Base-by-base conservation (phyloP, 2,329 filamentous ascomycete genomes). In the Botrytis deweyae region DNA sequence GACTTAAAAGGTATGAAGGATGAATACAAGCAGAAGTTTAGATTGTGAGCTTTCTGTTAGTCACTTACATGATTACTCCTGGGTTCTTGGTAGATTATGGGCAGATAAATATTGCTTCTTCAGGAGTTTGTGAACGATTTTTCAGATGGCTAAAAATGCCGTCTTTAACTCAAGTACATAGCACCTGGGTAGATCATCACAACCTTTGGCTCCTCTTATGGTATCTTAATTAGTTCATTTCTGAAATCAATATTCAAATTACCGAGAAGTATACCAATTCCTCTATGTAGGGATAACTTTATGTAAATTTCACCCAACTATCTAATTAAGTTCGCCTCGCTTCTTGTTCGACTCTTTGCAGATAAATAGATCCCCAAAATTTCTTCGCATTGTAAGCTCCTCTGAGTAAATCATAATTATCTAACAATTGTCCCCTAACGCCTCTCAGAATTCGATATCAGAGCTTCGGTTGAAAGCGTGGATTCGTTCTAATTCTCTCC, bases 11-110 rank as follows among this genome's bases (percentile, higher is more conserved):
- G 38, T 14, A 40, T 71, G 22, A 63, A 63, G 36, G 59, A 73
- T 42, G 67, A 73, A 64, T 73, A 73, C 33, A 29, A 38, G 75
- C 62, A 64, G 29, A 71, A 64, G 20, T 71, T 64, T 38, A 29
- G 29, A 49, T 38, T 25, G 4, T 55, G 5, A 68, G 36, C 36
- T 20, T 55, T 42, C 36, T 68, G 9, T 6, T 22, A 22, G 36
- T 2, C 9, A 42, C 16, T 5, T 1, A 8, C n/a, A n/a, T 38
- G 0, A 10, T 68, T 40, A 18, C n/a, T 42, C 4, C 25, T 22
- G 16, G 18, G 25, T 33, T 18, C 4, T 42, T 4, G 49, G 9
- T 55, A 5, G 12, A 10, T n/a, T 12, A 22, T 7, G 25, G 8
- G 16, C 22, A 42, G 4, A 29, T 16, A 29, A 10, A 42, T 42